These are phyloP conservation scores for Ceratopteris richardii DNA, from an alignment of 75 land plant species.

Conservation along the genomic window DNA sequence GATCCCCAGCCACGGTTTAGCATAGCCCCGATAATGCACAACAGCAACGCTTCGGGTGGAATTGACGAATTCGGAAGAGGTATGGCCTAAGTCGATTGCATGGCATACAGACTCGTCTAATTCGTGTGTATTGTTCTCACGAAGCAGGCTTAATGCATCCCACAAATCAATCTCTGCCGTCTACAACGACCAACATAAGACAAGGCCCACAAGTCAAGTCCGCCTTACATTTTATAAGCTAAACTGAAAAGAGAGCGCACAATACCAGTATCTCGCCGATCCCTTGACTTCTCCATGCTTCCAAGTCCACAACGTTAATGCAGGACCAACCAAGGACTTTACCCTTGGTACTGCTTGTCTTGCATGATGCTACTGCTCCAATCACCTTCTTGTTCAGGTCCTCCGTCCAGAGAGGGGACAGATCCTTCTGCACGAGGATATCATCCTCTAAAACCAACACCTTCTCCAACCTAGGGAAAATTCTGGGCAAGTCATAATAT, in stretches of 20 bases:
- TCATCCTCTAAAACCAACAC: slow-evolving; percentile 72
- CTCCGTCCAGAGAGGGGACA: slow-evolving; percentile 57
- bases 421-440: slow-evolving; percentile 53
- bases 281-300: slow-evolving; percentile 46
- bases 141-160: not conserved
- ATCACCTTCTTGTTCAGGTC: slow-evolving; percentile 63
- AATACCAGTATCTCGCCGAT: slow-evolving; percentile 39
- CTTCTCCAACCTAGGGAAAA: slow-evolving; percentile 48
- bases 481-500: slow-evolving; percentile 38
- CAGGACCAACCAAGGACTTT: slow-evolving; percentile 71
- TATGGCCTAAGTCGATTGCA: slow-evolving; percentile 46
- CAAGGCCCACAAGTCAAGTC: not conserved
- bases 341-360: slow-evolving; percentile 13
- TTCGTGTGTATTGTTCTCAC: slow-evolving; percentile 13
- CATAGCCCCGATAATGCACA: slow-evolving; percentile 70
- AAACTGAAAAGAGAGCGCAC: not conserved
- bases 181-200: not conserved
- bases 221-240: not conserved
- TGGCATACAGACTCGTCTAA: slow-evolving; percentile 31
- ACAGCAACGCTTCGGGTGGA: slow-evolving; percentile 32
- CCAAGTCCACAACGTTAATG: slow-evolving; percentile 57
- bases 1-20: slow-evolving; percentile 84
- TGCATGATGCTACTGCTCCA: slow-evolving; percentile 54
- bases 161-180: not conserved
- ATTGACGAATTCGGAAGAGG: slow-evolving; percentile 23